Evolutionary conservation across 1,139 yeast genomes (phyloP), one percentile per base, ranked within the genome.

Genomic region (Kurtzmaniella quercitrusa): DNA sequence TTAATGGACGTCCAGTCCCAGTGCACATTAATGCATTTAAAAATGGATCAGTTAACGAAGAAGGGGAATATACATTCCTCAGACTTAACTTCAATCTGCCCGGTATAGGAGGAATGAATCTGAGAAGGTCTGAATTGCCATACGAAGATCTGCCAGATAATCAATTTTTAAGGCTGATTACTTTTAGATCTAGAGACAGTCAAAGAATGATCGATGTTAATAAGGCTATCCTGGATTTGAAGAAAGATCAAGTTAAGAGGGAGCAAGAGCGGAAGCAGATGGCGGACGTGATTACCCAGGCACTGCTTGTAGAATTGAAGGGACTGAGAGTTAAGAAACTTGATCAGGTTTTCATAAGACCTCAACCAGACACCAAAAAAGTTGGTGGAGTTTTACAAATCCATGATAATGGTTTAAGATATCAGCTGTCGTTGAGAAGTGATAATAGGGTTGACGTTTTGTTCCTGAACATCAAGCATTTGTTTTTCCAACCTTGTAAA

Each of bases 1-100:
- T 93, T 48, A 81, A 85, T 56, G 98, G 98, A 48, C 79, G 98
- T 58, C 97, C 98, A 2, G 98, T 94, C 41, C 98, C 98, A 25
- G 91, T 93, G 74, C 98, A 93, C 62, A 90, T 93, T 56, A 89
- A 90, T 59, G 75, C 97, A 8, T 91, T 88, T 66, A 93, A 91
- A 61, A 91, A 89, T 62, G 98, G 97, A 41, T 86, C 95, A 19
- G 93, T 90, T 59, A 89, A 85, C 53, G 98, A 93, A 58, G 98
- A 94, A 69, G 98, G 98, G 39, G 98, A 91, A 53, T 90, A 79
- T 62, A 91, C 96, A 1, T 91, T 88, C 58, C 66, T 93, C 56
- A 81, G 98, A 64, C 75, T 93, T 57, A 93, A 93, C 63, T 90
- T 93, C 72, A 85, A 91, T 62, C 85, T 96, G 1, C 98, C 98